Evolutionary conservation across 164 flowering plant species (phyloP), one percentile per base, ranked within the genome.

Genomic region (Nymphaea colorata): DNA sequence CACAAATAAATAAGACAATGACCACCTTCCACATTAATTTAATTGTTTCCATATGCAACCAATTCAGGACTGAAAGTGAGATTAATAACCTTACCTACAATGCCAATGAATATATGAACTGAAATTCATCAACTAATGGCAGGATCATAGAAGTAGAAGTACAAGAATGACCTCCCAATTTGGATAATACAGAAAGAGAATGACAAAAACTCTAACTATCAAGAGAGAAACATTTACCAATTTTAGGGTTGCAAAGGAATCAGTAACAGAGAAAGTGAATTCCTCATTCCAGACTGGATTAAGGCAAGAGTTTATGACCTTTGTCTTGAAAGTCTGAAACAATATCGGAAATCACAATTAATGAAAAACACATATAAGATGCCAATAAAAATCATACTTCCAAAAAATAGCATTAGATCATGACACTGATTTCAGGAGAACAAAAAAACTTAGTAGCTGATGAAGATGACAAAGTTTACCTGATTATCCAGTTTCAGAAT

Each of bases 271-370:
- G 76, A 91, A 86, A 68, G 76, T 83, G 6, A 89, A 80, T 79
- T 91, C 95, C 72, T 91, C 93, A 73, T 91, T 86, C 95, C 97
- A 91, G 36, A 86, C 85, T 14, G 95, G 95, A 74, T 91, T 85
- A 64, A 72, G 75, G 45, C 71, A 72, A 64, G 67, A 53, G 57
- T 72, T 68, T 59, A 91, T 91, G 64, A 89, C 95, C 79, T 85
- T 91, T 67, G 97, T 91, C 79, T 87, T 91, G 14, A 83, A 89
- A 17, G 79, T 77, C 97, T 91, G 86, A 25, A 51, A 51, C 14
- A 15, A 8, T 51, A 15, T 51, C 57, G 14, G 57, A 10, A 51
- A 51, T 51, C 57, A 51, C 36, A 25, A 25, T 25, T 25, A 25
- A 25, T 25, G 36, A 25, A 25, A 25, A 25, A 25, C 36, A 25